phyloP scores from a whole-genome alignment of 2,329 filamentous ascomycete genomes.

The Myriosclerotinia duriaeana region DNA sequence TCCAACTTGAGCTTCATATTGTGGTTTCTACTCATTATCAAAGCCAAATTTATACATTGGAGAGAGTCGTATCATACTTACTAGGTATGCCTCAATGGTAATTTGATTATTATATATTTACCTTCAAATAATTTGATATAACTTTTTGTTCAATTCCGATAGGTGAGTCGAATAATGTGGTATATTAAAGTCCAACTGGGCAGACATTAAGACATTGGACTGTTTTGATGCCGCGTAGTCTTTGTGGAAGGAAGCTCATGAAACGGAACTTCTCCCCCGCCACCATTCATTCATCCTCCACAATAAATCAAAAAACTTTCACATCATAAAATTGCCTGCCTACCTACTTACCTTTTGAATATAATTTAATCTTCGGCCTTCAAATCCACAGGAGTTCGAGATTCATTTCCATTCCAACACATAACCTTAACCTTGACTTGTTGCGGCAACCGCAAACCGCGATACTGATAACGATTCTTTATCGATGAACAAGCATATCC shows the following conservation, averaged over 20 bases:
- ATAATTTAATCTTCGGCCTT: background rate
- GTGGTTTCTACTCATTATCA: background rate
- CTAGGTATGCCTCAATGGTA: background rate
- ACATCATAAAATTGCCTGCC: background rate
- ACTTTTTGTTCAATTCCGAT: too few relatives aligned
- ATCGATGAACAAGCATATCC: slow-evolving; percentile 16
- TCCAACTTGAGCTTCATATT: background rate
- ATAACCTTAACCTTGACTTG: background rate
- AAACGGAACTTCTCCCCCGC: slow-evolving; percentile 9
- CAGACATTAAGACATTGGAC: background rate
- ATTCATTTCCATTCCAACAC: background rate
- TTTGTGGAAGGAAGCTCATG: slow-evolving; percentile 17
- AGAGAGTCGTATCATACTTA: background rate
- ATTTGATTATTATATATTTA: too few relatives aligned
- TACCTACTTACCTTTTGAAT: background rate
- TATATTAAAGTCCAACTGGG: background rate
- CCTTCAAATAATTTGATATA: too few relatives aligned
- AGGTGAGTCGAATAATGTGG: too few relatives aligned
- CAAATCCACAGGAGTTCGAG: background rate
- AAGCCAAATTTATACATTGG: background rate
- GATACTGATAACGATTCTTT: slow-evolving; percentile 25
- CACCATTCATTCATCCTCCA: slow-evolving; percentile 5
- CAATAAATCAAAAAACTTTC: background rate
- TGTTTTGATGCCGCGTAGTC: background rate
- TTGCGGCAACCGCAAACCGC: slow-evolving; percentile 9